These are phyloP conservation scores for Candida golubevii DNA, from an alignment of 805 yeast genomes.

Conservation along the genomic window DNA sequence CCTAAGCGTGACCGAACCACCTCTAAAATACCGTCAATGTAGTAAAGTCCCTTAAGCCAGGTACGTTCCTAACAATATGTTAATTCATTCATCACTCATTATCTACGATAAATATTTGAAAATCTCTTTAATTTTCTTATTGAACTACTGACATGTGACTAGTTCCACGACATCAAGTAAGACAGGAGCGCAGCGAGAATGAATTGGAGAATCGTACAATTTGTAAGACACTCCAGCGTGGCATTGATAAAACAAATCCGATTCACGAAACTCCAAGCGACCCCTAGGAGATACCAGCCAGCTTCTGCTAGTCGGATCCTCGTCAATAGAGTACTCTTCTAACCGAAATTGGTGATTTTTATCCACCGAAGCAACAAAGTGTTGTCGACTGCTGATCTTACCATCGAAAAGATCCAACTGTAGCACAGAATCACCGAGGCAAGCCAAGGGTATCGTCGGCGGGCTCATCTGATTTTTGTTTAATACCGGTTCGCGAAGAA, in stretches of 20 bases:
- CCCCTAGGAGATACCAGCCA: conserved; percentile 36
- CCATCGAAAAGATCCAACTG: conserved; percentile 28
- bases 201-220: conserved; percentile 32
- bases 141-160: conserved; percentile 5
- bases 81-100: too few relatives aligned
- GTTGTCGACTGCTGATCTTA: conserved; percentile 27
- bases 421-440: conserved; percentile 14
- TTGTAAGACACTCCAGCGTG: conserved; percentile 38
- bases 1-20: too few relatives aligned
- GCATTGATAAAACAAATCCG: conserved; percentile 35
- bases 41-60: too few relatives aligned
- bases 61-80: too few relatives aligned
- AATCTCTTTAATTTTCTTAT: too few relatives aligned
- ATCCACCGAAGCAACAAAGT: conserved; percentile 37
- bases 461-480: background rate
- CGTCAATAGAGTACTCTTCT: conserved; percentile 21
- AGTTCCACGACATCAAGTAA: conserved; percentile 35
- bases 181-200: conserved; percentile 34
- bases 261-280: conserved; percentile 24
- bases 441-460: conserved; percentile 9
- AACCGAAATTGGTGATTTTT: conserved; percentile 37
- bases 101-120: background rate
- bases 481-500: conserved; percentile 1
- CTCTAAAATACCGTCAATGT: too few relatives aligned
- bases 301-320: conserved; percentile 24